Percentiles rank a stretch among this genome's conserved stretches.
Conservation (phyloP, 345 rosid species). For the Mallotus nudiflorus region DNA sequence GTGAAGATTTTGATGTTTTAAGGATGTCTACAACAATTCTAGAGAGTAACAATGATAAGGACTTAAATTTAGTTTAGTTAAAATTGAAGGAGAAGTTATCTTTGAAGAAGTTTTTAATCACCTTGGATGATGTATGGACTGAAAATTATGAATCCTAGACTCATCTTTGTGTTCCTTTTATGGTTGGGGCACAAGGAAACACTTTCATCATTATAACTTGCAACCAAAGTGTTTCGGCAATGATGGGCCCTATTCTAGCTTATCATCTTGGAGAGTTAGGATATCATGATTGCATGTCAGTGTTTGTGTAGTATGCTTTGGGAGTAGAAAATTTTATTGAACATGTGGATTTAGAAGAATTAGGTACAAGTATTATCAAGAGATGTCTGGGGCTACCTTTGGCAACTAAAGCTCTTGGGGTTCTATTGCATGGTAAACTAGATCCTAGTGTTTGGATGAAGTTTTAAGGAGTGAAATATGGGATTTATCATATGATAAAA, state of each 20-base stretch:
- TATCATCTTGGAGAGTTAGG: too few species aligned
- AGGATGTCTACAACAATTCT: conserved; percentile 14
- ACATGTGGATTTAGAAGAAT: too few species aligned
- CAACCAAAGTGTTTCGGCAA: conserved; percentile 1
- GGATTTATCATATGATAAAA: conserved; percentile 16
- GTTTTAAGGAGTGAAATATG: conserved; percentile 23
- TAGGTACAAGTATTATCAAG: conserved; percentile 2
- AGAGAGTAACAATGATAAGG: neutral
- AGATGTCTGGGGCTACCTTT: conserved; percentile 35
- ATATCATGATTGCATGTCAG: too few species aligned
- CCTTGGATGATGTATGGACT: conserved; percentile 36
- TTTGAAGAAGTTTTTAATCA: conserved; percentile 18
- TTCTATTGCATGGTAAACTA: conserved; percentile 10
- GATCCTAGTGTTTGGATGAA: conserved; percentile 5
- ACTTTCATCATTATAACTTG: conserved; percentile 32
- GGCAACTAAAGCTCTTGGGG: conserved; percentile 27
- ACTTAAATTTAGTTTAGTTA: conserved; percentile 19
- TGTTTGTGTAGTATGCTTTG: too few species aligned
- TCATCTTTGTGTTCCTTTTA: conserved; percentile 11
- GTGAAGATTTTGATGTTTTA: too few species aligned
- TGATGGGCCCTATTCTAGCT: too few species aligned
- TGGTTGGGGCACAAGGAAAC: conserved; percentile 22
- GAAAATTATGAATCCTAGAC: conserved; percentile 21
- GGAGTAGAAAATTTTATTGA: too few species aligned
- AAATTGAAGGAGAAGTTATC: conserved; percentile 12